These are phyloP conservation scores for Podaxis rugospora DNA, from an alignment of 768 basidiomycete genomes.

Conservation along the genomic window DNA sequence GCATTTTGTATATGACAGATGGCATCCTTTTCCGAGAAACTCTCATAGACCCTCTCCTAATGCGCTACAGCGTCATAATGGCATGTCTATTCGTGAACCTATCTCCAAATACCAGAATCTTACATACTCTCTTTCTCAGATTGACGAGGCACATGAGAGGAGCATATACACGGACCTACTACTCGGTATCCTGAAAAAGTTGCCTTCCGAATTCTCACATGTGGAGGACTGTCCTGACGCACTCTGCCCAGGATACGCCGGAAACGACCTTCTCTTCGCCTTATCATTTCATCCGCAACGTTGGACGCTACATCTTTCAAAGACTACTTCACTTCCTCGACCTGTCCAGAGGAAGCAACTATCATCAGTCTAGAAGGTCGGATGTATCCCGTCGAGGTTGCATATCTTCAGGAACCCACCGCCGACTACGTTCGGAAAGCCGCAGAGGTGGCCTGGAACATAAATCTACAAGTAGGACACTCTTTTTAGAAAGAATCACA, in stretches of 20 bases:
- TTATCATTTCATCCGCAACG: constrained; percentile 95
- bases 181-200: constrained; percentile 93
- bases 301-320: constrained; percentile 88
- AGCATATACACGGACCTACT: constrained; percentile 95
- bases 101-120: constrained; percentile 2
- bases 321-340: constrained; percentile 78
- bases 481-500: not conserved
- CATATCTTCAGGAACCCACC: constrained; percentile 75
- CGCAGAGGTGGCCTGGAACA: constrained; percentile 79
- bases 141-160: constrained; percentile 97
- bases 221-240: not conserved
- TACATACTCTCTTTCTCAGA: constrained; percentile 37
- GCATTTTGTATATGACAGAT: constrained; percentile 95
- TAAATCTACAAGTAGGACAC: constrained; percentile 64
- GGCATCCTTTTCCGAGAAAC: constrained; percentile 97
- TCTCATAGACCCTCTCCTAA: constrained; percentile 86
- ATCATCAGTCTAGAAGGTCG: constrained; percentile 92
- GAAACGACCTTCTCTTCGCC: constrained; percentile 83
- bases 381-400: constrained; percentile 92
- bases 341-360: constrained; percentile 62
- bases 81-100: constrained; percentile 31
- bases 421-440: constrained; percentile 81
- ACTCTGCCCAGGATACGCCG: constrained; percentile 67
- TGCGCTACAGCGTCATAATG: constrained; percentile 95
- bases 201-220: constrained; percentile 12